Evolutionary conservation across 2,329 filamentous ascomycete species (phyloP).

Genomic region (Colletotrichum karsti): DNA sequence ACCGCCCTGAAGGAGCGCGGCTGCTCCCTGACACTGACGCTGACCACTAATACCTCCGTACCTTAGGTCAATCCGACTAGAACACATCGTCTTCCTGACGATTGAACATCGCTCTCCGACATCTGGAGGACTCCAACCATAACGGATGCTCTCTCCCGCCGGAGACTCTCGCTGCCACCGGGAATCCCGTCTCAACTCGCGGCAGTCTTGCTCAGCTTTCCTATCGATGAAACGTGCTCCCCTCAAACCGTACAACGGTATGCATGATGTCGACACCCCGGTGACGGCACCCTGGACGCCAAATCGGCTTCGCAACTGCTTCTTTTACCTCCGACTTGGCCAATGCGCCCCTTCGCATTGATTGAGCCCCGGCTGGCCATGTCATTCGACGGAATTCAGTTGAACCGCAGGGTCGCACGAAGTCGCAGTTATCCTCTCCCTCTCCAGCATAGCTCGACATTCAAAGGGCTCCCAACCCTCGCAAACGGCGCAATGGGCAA

Average conservation of each 20-base stretch:
- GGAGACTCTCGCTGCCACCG: slow-evolving; percentile 2
- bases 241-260: slow-evolving; percentile 11
- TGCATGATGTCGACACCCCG: slow-evolving; percentile 19
- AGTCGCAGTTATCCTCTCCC: neutral
- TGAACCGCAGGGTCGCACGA: neutral
- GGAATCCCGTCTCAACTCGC: slow-evolving; percentile 20
- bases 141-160: slow-evolving; percentile 6
- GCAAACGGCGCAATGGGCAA: neutral
- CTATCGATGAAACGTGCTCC: slow-evolving; percentile 20
- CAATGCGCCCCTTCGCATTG: slow-evolving; percentile 13
- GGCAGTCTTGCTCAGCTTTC: slow-evolving; percentile 6
- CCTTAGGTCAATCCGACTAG: neutral
- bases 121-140: slow-evolving; percentile 9
- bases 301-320: neutral
- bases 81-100: neutral
- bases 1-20: slow-evolving; percentile 12
- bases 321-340: slow-evolving; percentile 14
- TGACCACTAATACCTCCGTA: too few species aligned
- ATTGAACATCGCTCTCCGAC: neutral
- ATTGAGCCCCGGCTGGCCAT: neutral
- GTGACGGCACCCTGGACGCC: neutral
- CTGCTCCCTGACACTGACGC: neutral
- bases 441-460: neutral
- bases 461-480: slow-evolving; percentile 2
- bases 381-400: slow-evolving; percentile 7